Percentiles rank a stretch among this genome's conserved stretches.
phyloP scores from a whole-genome alignment of 176 grass and related monocot species.

The Avena atlantica region DNA sequence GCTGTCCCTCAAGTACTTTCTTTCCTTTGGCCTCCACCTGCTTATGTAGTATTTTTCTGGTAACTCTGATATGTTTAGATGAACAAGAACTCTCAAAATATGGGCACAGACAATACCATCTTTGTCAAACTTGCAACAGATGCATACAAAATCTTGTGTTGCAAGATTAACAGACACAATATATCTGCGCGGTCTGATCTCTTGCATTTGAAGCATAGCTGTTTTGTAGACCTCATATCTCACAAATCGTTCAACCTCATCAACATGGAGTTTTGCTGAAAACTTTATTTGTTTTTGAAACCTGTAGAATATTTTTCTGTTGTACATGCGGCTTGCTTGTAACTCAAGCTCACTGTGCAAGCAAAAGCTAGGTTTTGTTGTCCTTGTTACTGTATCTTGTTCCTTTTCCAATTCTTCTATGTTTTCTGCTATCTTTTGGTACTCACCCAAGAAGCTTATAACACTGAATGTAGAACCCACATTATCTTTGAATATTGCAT shows the following conservation, averaged over 20 bases:
- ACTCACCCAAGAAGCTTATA: too few relatives aligned
- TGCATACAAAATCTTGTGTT: too few relatives aligned
- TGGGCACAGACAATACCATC: not conserved
- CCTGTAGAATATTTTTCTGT: too few relatives aligned
- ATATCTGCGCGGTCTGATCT: not conserved
- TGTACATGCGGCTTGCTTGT: not conserved
- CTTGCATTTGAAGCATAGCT: accelerated
- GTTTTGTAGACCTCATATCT: not conserved
- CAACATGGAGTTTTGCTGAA: not conserved
- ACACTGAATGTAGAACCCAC: too few relatives aligned
- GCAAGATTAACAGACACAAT: not conserved
- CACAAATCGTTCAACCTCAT: not conserved
- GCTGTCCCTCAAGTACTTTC: not conserved
- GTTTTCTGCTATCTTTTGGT: too few relatives aligned
- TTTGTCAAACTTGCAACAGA: not conserved
- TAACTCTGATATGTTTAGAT: too few relatives aligned
- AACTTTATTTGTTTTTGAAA: too few relatives aligned
- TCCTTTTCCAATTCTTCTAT: too few relatives aligned
- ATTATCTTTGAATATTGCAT: too few relatives aligned
- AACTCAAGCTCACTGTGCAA: not conserved
- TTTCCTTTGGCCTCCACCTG: not conserved
- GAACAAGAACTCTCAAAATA: too few relatives aligned
- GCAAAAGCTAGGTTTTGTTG: not conserved
- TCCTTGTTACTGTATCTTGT: too few relatives aligned
- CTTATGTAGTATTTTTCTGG: too few relatives aligned